phyloP scores from a whole-genome alignment of 306 rosid species.

The Sophora flavescens region DNA sequence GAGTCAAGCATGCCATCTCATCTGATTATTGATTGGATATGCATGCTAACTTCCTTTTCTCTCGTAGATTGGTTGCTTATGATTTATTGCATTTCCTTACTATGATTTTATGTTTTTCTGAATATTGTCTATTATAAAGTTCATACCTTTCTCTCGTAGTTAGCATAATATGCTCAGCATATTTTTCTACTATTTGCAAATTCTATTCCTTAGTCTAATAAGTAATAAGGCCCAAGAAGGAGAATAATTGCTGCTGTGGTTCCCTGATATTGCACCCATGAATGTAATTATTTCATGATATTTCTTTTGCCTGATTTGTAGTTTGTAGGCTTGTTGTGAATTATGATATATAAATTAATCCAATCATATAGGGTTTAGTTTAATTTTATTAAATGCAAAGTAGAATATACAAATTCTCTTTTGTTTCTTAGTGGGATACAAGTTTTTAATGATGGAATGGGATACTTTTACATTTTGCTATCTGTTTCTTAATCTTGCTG shows the following conservation, averaged over 20 bases:
- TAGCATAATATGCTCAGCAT: neutral
- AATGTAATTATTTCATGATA: constrained; percentile 14
- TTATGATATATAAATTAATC: constrained; percentile 9
- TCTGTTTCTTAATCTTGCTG: constrained; percentile 15
- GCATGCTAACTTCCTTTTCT: constrained; percentile 13
- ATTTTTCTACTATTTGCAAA: neutral
- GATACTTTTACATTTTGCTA: constrained; percentile 14
- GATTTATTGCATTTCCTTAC: constrained; percentile 11
- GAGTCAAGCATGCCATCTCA: neutral
- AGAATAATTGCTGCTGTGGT: neutral
- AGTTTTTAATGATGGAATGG: constrained; percentile 16
- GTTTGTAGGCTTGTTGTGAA: constrained; percentile 17
- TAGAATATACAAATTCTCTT: constrained; percentile 9
- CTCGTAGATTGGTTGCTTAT: neutral
- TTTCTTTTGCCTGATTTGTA: constrained; percentile 26
- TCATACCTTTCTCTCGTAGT: neutral
- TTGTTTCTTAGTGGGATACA: neutral
- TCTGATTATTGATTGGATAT: constrained; percentile 12
- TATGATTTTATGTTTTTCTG: neutral
- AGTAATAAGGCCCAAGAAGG: constrained; percentile 8
- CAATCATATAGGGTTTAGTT: constrained; percentile 24
- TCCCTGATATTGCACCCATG: constrained; percentile 19
- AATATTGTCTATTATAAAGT: neutral
- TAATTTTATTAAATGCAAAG: constrained; percentile 9
- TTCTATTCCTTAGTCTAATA: neutral